These are phyloP conservation scores for Cyclotella kingstonii DNA, from an alignment of 108 stramenopile genomes.

Conservation along the genomic window DNA sequence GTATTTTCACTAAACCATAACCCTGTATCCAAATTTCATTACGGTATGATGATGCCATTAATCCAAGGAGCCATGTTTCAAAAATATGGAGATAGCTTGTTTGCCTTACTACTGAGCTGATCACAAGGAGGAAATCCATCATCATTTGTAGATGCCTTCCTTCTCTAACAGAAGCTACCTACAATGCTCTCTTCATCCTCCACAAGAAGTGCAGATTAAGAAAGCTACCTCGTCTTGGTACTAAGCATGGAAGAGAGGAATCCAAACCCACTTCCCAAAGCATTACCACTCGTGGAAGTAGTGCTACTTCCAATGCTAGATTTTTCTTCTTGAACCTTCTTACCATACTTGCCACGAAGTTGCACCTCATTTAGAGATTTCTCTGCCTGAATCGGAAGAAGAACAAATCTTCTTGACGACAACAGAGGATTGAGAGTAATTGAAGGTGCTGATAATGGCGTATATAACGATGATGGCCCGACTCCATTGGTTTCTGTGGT, in stretches of 20 bases:
- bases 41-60: no score
- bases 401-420: constrained; percentile 73
- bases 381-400: constrained; percentile 85
- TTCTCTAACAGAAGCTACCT: no score
- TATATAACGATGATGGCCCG: constrained; percentile 24
- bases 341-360: constrained; percentile 64
- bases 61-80: no score
- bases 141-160: no score
- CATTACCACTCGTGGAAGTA: constrained; percentile 52
- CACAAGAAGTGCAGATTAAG: background rate
- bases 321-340: constrained; percentile 51
- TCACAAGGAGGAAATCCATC: no score
- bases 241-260: constrained; percentile 83
- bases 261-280: constrained; percentile 65
- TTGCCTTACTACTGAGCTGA: no score
- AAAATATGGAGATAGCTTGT: no score
- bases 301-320: constrained; percentile 27
- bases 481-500: constrained; percentile 12
- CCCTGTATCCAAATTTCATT: no score
- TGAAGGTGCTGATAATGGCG: constrained; percentile 30
- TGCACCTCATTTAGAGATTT: constrained; percentile 78
- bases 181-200: no score
- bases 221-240: constrained; percentile 54
- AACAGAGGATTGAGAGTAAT: constrained; percentile 65
- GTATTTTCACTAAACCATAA: no score